A percentile compares a stretch with the other conserved stretches of the same genome.
Conservation (phyloP, 2,329 filamentous ascomycete species). For the Sclerotinia subarctica region DNA sequence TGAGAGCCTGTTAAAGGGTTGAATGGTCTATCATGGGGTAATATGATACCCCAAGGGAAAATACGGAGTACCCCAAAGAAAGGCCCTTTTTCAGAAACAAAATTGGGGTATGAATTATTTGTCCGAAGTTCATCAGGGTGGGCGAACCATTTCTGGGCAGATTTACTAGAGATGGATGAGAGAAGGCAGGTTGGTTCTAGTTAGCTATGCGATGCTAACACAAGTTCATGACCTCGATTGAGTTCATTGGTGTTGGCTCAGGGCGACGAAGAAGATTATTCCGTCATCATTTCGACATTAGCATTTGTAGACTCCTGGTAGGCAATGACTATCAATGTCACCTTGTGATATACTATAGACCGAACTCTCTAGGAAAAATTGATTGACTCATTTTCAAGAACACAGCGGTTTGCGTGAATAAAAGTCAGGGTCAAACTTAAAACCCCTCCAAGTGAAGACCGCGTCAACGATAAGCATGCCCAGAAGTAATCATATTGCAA, state of each 20-base stretch:
- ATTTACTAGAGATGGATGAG: not conserved
- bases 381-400: not conserved
- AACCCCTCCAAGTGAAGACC: not conserved
- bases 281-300: not conserved
- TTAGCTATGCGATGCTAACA: not conserved
- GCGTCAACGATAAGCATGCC: constrained; percentile 6
- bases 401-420: not conserved
- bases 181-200: not conserved
- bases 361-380: not conserved
- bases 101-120: not conserved
- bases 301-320: not conserved
- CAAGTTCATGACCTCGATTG: not conserved
- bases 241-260: not conserved
- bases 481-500: not conserved
- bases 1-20: not conserved
- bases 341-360: not conserved
- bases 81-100: constrained; percentile 9
- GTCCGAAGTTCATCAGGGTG: constrained; percentile 12
- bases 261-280: not conserved
- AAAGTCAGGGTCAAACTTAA: not conserved
- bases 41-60: constrained; percentile 8
- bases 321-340: not conserved
- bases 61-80: constrained; percentile 15
- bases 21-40: constrained; percentile 11
- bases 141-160: not conserved